Base-by-base conservation (phyloP, 1,284 basidiomycete species). In the Schizophyllum commune region DNA sequence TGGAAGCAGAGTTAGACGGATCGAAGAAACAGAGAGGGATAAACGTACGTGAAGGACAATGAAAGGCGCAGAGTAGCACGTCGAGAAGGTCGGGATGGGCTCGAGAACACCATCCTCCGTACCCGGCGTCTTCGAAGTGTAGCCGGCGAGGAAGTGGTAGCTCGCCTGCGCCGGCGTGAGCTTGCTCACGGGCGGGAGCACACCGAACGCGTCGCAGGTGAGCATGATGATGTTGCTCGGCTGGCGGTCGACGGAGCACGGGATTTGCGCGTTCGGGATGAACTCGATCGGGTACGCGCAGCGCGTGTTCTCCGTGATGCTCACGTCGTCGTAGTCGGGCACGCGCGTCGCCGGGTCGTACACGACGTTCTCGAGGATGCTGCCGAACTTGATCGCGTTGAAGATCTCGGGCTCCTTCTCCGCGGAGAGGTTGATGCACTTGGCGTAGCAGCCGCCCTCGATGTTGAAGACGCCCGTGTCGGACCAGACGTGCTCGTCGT, bases 381-480 rank as follows among this genome's bases (percentile, higher is more conserved):
- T 90, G 62, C 96, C 97, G 74, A 91, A 98, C 68, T 86, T 85
- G 77, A 99, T 96, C 65, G 96, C 97, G 72, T 88, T 90, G 85
- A 78, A 97, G 75, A 99, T 99, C 76, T 98, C 97, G 63, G 96
- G 96, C 76, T 99, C 96, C 82, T 92, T 98, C 78, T 97, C 93
- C 19, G 88, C 88, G 56, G 92, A 94, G 67, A 99, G 88, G 80
- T 97, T 97, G 80, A 99, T 92, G 76, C 88, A 91, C 82, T 99
- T 99, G 77, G 96, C 96, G 76, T 99, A 99, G 80, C 96, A 99
- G 62, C 97, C 96, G 69, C 96, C 96, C 75, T 99, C 96, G 70
- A 99, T 99, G 85, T 99, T 99, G 88, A 99, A 99, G 65, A 99
- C 96, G 20, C 53, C 53, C 21, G 83, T 87, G 76, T 97, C 95